phyloP scores from a whole-genome alignment of 306 rosid genomes.

The Ormosia emarginata region DNA sequence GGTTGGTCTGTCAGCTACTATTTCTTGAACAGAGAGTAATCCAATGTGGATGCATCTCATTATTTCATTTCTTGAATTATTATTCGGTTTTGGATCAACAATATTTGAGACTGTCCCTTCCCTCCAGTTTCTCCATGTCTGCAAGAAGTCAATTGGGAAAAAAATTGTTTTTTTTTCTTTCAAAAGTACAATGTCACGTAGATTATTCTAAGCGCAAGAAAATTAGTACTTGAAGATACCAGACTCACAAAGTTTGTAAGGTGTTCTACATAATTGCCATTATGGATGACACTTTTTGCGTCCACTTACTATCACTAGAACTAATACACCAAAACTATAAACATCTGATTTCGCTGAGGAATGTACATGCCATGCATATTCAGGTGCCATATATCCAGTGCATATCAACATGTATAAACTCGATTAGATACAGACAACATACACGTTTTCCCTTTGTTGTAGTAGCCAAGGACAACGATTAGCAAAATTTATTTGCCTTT shows the following conservation, averaged over 20 bases:
- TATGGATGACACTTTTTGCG: slow-evolving; percentile 1
- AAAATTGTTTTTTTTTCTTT: background rate
- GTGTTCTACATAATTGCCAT: background rate
- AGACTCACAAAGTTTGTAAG: slow-evolving; percentile 29
- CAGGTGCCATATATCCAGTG: slow-evolving; percentile 45
- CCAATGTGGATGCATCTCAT: too few relatives aligned
- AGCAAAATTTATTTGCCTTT: background rate
- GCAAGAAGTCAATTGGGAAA: background rate
- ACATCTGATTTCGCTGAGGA: background rate
- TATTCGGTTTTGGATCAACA: slow-evolving; percentile 15
- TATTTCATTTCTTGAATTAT: too few relatives aligned
- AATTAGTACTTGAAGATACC: background rate
- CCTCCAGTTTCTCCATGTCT: slow-evolving; percentile 43
- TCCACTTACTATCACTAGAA: slow-evolving; percentile 39
- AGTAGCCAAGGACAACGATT: too few relatives aligned
- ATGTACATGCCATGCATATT: slow-evolving; percentile 23
- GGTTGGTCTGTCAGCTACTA: slow-evolving; percentile 24
- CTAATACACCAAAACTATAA: slow-evolving; percentile 35
- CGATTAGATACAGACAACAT: background rate
- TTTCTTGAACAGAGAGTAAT: too few relatives aligned
- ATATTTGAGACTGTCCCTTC: slow-evolving; percentile 15
- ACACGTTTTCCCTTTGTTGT: too few relatives aligned
- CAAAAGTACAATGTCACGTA: background rate
- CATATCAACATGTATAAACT: background rate
- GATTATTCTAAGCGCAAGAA: background rate